Evolutionary conservation across 2,329 filamentous ascomycete species (phyloP), one percentile per base, ranked within the genome.

Genomic region (Penicillium italicum): DNA sequence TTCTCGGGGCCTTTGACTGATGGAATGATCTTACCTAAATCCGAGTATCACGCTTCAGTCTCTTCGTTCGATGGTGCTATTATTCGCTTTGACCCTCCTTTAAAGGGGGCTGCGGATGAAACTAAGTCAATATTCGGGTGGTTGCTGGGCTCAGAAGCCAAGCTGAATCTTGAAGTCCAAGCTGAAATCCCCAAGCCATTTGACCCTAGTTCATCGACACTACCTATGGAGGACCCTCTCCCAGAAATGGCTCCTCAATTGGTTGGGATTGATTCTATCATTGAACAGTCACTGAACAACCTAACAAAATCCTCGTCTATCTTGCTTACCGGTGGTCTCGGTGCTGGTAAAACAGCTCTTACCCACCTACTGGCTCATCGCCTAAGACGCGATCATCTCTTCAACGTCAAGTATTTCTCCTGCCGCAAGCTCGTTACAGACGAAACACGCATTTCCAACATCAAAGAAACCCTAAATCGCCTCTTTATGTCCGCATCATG

Each of bases 401-500:
- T 90, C 69, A 88, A 95, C 69, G 88, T 88, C 1, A 85, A 87
- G 5, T 96, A 96, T 73, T 91, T 96, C 62, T 84, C 91, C 0
- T 97, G 93, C 66, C 85, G 89, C 28, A 92, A 89, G 59, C 80
- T 97, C 4, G 87, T 96, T 28, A 96, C 89, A 1, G 92, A 97
- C 58, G 94, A 99, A 71, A 95, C 87, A 37, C 84, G 93, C 55
- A 85, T 97, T 14, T 89, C 91, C 2, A 90, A 89, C 0, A 90
- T 99, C 74, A 97, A 96, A 68, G 93, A 97, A 67, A 94, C 86
- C 0, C 76, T 99, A 5, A 87, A 84, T 48, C 84, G 91, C 16
- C 75, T 96, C 2, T 97, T 99, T 70, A 91, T 94, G 79, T 83
- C 85, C 20, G 94, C 94, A 3, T 88, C 89, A 40, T 99, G 94